Evolutionary conservation across 768 basidiomycete species (phyloP), one percentile per base, ranked within the genome.

Genomic region (Tephrocybe sp.): DNA sequence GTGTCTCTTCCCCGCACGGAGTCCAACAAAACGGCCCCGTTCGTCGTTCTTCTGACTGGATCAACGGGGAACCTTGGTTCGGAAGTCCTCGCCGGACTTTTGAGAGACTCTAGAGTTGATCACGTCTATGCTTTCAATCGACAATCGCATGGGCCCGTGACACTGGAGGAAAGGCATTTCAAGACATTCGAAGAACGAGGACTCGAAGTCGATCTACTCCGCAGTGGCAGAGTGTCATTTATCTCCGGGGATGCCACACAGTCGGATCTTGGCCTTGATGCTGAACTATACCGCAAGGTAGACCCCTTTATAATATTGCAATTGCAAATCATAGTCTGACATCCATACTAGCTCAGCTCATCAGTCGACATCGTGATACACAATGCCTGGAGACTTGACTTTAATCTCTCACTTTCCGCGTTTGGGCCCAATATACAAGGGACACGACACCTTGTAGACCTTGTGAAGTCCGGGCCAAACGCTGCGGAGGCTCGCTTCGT

Each of bases 351-450:
- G 70, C 60, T 70, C 1, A 47, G 53, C 2, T 47, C 49, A 1
- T 47, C 53, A 1, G 60, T 70, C 5, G 64, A 63, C 1, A 47
- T 54, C 24, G 61, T 70, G 18, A 62, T 71, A 0, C 64, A 69
- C 46, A 67, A 68, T 35, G 72, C 69, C 0, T 74, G 70, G 73
- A 55, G 63, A 5, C 58, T 76, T 5, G 68, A 77, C 46, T 75
- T 75, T 58, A 74, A 75, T 34, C 52, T 68, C 12, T 59, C 67
- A 0, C 59, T 75, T 1, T 24, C 51, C 1, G 72, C 72, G 3
- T 74, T 68, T 50, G 70, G 73, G 46, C 54, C 66, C 0, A 63
- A 68, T 34, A 49, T 76, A 36, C 62, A 59, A 1, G 68, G 68
- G 7, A 63, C 60, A 2, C 46, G 67, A 26, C 57, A 64, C 28